Evolutionary conservation across 805 yeast species (phyloP).

Genomic region (Candida sonorensis): DNA sequence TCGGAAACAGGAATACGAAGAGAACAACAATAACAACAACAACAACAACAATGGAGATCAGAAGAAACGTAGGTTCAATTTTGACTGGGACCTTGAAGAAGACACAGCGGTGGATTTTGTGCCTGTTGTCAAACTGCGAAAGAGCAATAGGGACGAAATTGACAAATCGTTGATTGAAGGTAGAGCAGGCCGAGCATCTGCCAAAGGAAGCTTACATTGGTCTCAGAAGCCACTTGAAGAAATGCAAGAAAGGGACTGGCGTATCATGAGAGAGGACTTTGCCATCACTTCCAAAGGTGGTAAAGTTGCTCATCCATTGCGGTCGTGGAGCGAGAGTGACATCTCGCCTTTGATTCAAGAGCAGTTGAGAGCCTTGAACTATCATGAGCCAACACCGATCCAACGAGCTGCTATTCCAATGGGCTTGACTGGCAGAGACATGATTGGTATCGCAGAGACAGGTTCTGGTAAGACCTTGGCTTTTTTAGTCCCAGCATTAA

Average conservation of each 20-base stretch:
- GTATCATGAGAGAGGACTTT: constrained; percentile 74
- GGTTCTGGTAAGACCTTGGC: constrained; percentile 95
- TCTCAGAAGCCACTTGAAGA: constrained; percentile 49
- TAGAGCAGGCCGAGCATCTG: too few relatives aligned
- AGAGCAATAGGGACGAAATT: not conserved
- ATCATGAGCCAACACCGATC: constrained; percentile 75
- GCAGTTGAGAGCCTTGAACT: constrained; percentile 34
- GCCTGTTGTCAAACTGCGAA: constrained; percentile 31
- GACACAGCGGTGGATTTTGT: constrained; percentile 49
- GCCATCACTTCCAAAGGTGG: constrained; percentile 55
- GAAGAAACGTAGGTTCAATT: constrained; percentile 39
- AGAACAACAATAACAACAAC: not conserved
- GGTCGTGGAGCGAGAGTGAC: constrained; percentile 65
- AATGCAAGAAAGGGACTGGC: constrained; percentile 87
- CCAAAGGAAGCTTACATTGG: constrained; percentile 47
- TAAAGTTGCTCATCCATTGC: constrained; percentile 47
- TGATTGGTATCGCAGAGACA: constrained; percentile 90
- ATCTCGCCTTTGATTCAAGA: constrained; percentile 38
- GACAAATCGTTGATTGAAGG: not conserved
- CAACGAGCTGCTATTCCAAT: constrained; percentile 85
- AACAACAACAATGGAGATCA: not conserved
- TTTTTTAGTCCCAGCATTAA: constrained; percentile 65
- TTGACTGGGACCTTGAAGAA: constrained; percentile 64
- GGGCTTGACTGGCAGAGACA: constrained; percentile 51
- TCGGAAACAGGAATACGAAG: too few relatives aligned